Evolutionary conservation across 768 basidiomycete species (phyloP).

Genomic region (Tulasnella sp.): DNA sequence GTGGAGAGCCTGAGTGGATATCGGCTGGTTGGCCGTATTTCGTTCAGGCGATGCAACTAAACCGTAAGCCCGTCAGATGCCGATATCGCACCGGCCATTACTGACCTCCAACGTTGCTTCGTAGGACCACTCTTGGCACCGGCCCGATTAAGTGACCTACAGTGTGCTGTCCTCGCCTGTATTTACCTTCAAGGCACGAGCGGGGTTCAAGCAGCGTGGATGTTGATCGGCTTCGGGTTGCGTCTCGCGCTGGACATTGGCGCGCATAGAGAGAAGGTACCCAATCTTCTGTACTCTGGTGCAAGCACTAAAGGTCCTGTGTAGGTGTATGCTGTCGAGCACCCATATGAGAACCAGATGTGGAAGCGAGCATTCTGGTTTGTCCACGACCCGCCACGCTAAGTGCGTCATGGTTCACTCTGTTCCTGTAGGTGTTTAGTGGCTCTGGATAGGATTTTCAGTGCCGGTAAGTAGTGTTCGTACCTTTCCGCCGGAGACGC

Average conservation of each 20-base stretch:
- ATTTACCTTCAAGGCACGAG: not conserved
- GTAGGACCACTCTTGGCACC: not conserved
- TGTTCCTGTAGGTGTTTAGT: too few species aligned
- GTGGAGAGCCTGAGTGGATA: not conserved
- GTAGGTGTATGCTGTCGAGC: not conserved
- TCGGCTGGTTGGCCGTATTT: slow-evolving; percentile 7
- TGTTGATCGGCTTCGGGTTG: not conserved
- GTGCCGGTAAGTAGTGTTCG: slow-evolving; percentile 24
- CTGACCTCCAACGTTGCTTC: not conserved
- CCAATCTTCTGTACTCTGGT: slow-evolving; percentile 13
- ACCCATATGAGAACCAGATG: not conserved
- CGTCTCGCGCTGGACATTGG: slow-evolving; percentile 7
- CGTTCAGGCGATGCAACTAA: not conserved
- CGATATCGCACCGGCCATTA: not conserved
- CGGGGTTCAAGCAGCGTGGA: not conserved
- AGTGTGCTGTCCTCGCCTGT: not conserved
- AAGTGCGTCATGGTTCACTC: too few species aligned
- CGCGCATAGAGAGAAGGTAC: slow-evolving; percentile 10
- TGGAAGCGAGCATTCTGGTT: slow-evolving; percentile 16
- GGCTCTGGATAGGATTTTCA: slow-evolving; percentile 26
- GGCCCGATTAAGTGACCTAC: not conserved
- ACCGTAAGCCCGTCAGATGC: not conserved
- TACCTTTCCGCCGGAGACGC: not conserved
- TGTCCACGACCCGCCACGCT: too few species aligned
- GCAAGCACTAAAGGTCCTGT: not conserved